Percentiles rank a stretch among this genome's conserved stretches.
Conservation (phyloP, 352 stramenopile genomes). For the Pythium diclinum region DNA sequence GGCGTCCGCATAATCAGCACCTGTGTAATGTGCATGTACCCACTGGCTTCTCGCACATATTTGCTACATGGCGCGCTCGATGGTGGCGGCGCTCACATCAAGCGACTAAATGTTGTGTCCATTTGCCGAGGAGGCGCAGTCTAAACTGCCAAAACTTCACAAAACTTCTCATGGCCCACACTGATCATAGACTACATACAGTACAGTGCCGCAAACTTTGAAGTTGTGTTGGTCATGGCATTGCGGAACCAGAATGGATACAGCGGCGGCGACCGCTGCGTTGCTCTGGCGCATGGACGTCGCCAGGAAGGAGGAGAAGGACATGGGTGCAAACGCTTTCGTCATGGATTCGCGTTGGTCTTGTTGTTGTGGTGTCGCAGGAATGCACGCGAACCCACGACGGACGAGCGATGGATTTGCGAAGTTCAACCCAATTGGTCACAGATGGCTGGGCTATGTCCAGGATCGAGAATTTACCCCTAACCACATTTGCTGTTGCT, state of each 20-base stretch:
- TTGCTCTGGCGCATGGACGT: conserved; percentile 10
- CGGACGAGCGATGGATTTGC: conserved; percentile 10
- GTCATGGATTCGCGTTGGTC: conserved; percentile 9
- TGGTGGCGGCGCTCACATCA: too few relatives aligned
- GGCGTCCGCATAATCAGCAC: not conserved
- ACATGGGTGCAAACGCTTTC: conserved; percentile 28
- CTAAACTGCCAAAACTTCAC: not conserved
- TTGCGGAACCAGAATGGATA: conserved; percentile 9
- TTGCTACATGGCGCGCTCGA: too few relatives aligned
- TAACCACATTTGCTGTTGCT: conserved; percentile 13
- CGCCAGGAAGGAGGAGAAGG: not conserved
- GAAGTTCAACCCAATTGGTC: conserved; percentile 31
- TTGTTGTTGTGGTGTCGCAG: conserved; percentile 20
- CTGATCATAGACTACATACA: too few relatives aligned
- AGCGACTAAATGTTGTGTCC: too few relatives aligned
- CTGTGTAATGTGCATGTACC: not conserved
- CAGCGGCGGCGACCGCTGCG: not conserved
- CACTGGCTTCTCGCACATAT: not conserved
- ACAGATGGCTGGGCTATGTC: conserved; percentile 24
- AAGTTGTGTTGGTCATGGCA: not conserved
- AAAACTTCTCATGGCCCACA: not conserved
- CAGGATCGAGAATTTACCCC: conserved; percentile 8
- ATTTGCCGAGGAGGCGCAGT: too few relatives aligned
- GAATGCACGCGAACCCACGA: conserved; percentile 26
- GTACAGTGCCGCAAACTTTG: not conserved